Evolutionary conservation across 2,329 filamentous ascomycete genomes (phyloP).

Genomic region (Alternaria sp.): DNA sequence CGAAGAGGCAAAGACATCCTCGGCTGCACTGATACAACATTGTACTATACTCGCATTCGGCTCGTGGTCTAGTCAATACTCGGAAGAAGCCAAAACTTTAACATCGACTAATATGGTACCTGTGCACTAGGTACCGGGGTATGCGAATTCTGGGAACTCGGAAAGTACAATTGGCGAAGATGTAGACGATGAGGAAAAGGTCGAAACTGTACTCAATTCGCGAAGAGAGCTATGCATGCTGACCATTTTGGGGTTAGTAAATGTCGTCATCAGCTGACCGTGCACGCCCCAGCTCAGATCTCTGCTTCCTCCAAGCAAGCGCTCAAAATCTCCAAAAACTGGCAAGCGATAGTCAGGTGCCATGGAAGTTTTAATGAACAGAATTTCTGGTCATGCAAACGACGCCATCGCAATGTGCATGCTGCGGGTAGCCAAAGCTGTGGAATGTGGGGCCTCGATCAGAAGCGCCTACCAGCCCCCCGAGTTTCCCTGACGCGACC

Average conservation of each 20-base stretch:
- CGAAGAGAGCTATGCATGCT: neutral
- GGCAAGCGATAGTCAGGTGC: neutral
- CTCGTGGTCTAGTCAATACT: no score
- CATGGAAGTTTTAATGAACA: neutral
- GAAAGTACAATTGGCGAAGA: no score
- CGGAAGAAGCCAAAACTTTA: no score
- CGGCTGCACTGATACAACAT: no score
- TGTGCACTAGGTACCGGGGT: no score
- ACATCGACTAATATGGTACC: no score
- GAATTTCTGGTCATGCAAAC: neutral
- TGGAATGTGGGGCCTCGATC: neutral
- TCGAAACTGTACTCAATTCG: neutral
- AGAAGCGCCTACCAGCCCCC: neutral
- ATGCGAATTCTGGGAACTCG: no score
- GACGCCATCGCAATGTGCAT: neutral
- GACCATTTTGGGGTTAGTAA: neutral
- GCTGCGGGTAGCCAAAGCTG: neutral
- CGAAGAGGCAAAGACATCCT: no score
- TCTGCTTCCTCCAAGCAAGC: neutral
- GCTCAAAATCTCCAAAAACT: neutral
- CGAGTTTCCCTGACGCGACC: neutral
- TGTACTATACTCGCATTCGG: no score
- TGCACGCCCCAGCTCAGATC: neutral
- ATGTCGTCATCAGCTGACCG: neutral
- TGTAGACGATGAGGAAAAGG: no score